These are phyloP conservation scores for Wilcoxina mikolae DNA, from an alignment of 495 filamentous ascomycete genomes.

Conservation along the genomic window DNA sequence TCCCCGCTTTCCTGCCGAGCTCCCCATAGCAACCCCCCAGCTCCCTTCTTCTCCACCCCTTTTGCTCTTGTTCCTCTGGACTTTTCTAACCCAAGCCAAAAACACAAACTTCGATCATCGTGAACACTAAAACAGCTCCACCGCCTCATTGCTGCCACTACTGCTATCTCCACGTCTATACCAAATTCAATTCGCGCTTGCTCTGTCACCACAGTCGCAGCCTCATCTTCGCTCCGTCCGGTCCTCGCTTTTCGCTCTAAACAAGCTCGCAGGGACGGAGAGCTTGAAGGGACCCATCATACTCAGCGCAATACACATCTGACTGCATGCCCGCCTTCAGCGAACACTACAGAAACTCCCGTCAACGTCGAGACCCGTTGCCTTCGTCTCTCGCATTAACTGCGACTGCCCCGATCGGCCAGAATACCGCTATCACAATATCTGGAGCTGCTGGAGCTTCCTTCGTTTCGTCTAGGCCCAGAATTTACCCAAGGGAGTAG, in stretches of 20 bases:
- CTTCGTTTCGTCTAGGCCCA: constrained; percentile 23
- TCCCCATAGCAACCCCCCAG: neutral
- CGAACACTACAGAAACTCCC: constrained; percentile 26
- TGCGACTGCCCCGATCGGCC: constrained; percentile 9
- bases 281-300: neutral
- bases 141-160: neutral
- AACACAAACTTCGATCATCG: neutral
- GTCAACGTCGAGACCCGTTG: constrained; percentile 20
- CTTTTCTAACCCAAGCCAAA: neutral
- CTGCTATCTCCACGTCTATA: neutral
- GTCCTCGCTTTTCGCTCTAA: neutral
- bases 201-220: no score
- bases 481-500: constrained; percentile 27
- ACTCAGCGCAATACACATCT: neutral
- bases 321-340: constrained; percentile 23
- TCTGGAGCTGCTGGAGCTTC: constrained; percentile 15
- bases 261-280: constrained; percentile 1
- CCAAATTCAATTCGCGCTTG: neutral
- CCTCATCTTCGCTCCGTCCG: neutral
- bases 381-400: constrained; percentile 15
- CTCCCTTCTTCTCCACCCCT: neutral
- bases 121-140: neutral
- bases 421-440: constrained; percentile 6
- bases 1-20: neutral
- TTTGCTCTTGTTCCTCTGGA: neutral